phyloP scores from a whole-genome alignment of 2,329 filamentous ascomycete species.

The Didymella arachidicola region DNA sequence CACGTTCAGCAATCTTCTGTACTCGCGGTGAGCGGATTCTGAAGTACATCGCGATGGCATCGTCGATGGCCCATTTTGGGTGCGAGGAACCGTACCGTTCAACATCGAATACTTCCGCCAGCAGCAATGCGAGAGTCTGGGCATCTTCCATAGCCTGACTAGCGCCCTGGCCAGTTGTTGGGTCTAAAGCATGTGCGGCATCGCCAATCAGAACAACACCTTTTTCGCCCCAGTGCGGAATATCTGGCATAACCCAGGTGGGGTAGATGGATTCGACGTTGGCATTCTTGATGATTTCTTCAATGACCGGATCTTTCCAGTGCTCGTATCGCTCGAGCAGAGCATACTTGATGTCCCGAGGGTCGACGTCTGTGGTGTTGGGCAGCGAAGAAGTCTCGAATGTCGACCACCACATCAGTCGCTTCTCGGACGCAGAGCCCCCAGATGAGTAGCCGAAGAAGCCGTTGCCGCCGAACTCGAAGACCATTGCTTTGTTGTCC shows the following conservation, averaged over 20 bases:
- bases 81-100: not conserved
- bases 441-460: constrained; percentile 11
- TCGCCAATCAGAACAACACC: constrained; percentile 64
- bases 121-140: constrained; percentile 56
- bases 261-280: constrained; percentile 52
- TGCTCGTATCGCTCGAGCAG: constrained; percentile 2
- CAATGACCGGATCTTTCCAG: constrained; percentile 1
- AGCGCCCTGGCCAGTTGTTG: constrained; percentile 63
- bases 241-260: constrained; percentile 57
- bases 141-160: constrained; percentile 65
- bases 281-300: not conserved
- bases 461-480: constrained; percentile 4
- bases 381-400: constrained; percentile 1
- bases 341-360: not conserved
- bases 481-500: not conserved
- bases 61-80: not conserved
- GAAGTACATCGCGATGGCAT: constrained; percentile 27
- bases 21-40: constrained; percentile 32
- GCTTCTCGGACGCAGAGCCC: not conserved
- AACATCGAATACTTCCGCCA: constrained; percentile 23
- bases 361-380: constrained; percentile 1
- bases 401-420: constrained; percentile 9
- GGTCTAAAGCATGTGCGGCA: constrained; percentile 64
- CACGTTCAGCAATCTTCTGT: constrained; percentile 26
- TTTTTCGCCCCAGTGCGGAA: constrained; percentile 58